phyloP scores from a whole-genome alignment of 176 grass and related monocot genomes.

The Bromus sterilis region DNA sequence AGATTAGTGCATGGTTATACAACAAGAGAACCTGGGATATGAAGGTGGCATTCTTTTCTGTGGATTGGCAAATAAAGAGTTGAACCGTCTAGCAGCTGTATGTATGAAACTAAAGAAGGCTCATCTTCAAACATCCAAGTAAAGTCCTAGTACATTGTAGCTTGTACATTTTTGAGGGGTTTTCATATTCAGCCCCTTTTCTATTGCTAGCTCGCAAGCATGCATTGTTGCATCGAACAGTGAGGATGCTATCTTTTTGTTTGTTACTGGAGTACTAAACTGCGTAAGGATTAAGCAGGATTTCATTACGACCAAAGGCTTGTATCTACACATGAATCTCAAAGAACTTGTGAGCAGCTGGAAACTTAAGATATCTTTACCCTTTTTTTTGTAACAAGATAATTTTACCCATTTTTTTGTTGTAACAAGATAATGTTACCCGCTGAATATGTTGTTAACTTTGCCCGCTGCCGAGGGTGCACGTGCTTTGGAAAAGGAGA shows the following conservation, averaged over 20 bases:
- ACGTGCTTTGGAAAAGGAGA: too few relatives aligned
- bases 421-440: too few relatives aligned
- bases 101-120: background rate
- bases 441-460: too few relatives aligned
- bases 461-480: too few relatives aligned
- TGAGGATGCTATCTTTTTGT: background rate
- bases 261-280: constrained; percentile 1
- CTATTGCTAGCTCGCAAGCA: background rate
- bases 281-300: background rate
- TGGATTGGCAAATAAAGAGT: background rate
- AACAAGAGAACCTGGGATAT: background rate
- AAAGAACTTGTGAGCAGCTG: background rate
- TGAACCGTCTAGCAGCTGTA: background rate
- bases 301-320: background rate
- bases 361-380: background rate
- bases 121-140: background rate
- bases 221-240: background rate
- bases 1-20: background rate
- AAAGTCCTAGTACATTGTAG: background rate
- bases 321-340: background rate
- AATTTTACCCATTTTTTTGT: too few relatives aligned
- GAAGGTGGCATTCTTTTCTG: background rate
- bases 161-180: background rate
- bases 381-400: too few relatives aligned
- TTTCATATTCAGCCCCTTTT: background rate